Percentiles rank a stretch among this genome's conserved stretches.
These are phyloP conservation scores for Daldinia loculata DNA, from an alignment of 495 filamentous ascomycete species.

Conservation along the genomic window DNA sequence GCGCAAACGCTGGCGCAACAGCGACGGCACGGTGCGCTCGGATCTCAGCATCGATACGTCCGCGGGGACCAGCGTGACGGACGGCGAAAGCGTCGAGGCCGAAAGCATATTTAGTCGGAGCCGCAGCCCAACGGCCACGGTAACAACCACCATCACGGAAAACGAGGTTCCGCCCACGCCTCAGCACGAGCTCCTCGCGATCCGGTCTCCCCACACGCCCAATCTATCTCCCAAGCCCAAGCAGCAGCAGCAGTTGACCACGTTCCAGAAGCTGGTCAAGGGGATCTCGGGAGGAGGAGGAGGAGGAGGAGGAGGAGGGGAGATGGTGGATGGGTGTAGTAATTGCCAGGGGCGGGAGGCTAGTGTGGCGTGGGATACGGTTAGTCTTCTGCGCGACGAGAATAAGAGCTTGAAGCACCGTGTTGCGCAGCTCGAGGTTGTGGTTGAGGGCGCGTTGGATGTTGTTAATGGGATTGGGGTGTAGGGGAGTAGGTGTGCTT, in stretches of 20 bases:
- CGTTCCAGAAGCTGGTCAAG: slow-evolving; percentile 62
- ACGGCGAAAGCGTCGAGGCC: slow-evolving; percentile 62
- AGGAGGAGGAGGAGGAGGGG: slow-evolving; percentile 50
- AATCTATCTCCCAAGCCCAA: background rate
- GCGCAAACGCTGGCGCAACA: slow-evolving; percentile 60
- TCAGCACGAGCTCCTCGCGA: background rate
- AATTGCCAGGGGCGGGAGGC: slow-evolving; percentile 70
- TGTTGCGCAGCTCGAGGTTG: slow-evolving; percentile 70
- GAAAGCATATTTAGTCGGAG: slow-evolving; percentile 72
- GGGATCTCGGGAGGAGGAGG: slow-evolving; percentile 50
- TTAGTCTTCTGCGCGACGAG: slow-evolving; percentile 74
- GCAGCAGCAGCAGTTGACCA: slow-evolving; percentile 51
- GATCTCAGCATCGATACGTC: slow-evolving; percentile 50
- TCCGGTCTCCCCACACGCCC: slow-evolving; percentile 2
- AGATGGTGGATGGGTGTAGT: slow-evolving; percentile 56
- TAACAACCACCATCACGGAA: slow-evolving; percentile 45
- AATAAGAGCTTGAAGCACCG: slow-evolving; percentile 74
- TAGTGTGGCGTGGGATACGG: slow-evolving; percentile 75
- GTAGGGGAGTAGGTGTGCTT: background rate
- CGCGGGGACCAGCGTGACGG: slow-evolving; percentile 60
- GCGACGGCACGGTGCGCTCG: slow-evolving; percentile 59
- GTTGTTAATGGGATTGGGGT: slow-evolving; percentile 63
- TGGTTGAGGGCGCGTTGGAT: slow-evolving; percentile 76
- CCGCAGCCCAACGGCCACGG: slow-evolving; percentile 59
- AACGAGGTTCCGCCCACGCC: slow-evolving; percentile 16